Evolutionary conservation across 2,329 filamentous ascomycete genomes (phyloP).

Genomic region (Penicillium sp.): DNA sequence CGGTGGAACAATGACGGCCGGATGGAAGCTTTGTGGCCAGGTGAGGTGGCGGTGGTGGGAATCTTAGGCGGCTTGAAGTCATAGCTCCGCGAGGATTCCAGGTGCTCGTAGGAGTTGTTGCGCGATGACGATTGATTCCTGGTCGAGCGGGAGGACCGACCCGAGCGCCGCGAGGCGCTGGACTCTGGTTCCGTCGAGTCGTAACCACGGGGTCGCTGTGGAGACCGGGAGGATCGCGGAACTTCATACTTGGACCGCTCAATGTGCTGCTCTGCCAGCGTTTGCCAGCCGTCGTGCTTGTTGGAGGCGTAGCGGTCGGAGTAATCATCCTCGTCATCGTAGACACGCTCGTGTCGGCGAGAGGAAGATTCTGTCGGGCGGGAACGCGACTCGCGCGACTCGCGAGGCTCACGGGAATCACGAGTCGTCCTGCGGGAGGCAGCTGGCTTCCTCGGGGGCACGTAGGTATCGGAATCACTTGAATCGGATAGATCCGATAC

Average conservation of each 20-base stretch:
- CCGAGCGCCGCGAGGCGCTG: conserved; percentile 29
- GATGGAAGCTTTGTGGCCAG: conserved; percentile 29
- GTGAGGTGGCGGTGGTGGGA: conserved; percentile 35
- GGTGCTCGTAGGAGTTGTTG: conserved; percentile 32
- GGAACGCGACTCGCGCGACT: conserved; percentile 18
- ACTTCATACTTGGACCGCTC: conserved; percentile 31
- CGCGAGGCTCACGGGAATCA: conserved; percentile 10
- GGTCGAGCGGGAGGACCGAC: conserved; percentile 30
- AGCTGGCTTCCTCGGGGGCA: conserved; percentile 20
- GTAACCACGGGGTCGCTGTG: conserved; percentile 29
- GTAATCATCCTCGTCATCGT: conserved; percentile 28
- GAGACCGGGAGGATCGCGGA: conserved; percentile 34
- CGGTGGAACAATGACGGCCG: conserved; percentile 34
- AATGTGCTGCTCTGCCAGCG: conserved; percentile 41
- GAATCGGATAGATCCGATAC: conserved; percentile 38
- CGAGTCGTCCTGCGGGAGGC: conserved; percentile 16
- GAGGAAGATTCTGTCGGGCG: conserved; percentile 22
- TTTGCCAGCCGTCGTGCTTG: conserved; percentile 32
- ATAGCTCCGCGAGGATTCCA: conserved; percentile 23
- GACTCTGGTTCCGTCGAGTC: conserved; percentile 33
- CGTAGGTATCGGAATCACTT: conserved; percentile 23
- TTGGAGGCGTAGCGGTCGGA: conserved; percentile 29
- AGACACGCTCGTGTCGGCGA: conserved; percentile 22
- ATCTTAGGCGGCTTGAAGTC: conserved; percentile 36
- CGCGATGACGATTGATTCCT: conserved; percentile 29